Conservation (phyloP, 257 asterid species). For the Rehmannia glutinosa region DNA sequence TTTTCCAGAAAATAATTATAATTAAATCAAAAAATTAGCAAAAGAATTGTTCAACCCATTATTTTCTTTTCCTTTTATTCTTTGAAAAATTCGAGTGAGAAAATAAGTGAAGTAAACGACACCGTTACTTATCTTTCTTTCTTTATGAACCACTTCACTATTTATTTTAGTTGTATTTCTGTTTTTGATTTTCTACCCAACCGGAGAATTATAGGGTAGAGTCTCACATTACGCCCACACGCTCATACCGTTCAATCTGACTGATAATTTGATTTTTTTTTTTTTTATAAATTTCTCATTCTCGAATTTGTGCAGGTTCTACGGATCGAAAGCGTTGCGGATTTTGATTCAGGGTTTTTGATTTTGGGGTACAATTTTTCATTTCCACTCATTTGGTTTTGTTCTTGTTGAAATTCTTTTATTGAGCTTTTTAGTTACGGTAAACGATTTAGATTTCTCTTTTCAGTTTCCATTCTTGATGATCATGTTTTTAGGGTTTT, state of each 20-base stretch:
- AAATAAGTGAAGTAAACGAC: background rate
- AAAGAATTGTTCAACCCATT: background rate
- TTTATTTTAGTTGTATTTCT: background rate
- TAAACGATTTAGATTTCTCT: background rate
- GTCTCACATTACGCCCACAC: background rate
- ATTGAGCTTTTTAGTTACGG: background rate
- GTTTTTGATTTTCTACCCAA: background rate
- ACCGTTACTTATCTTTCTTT: background rate
- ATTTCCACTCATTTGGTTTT: background rate
- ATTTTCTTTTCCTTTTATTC: background rate
- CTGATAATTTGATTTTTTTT: too few relatives aligned
- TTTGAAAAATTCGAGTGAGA: too few relatives aligned
- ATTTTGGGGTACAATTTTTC: background rate
- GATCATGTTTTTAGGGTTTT: constrained; percentile 8
- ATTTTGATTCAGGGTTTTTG: background rate
- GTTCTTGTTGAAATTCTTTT: background rate
- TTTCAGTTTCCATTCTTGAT: background rate
- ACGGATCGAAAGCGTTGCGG: constrained; percentile 7
- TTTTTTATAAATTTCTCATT: background rate
- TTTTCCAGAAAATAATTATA: too few relatives aligned
- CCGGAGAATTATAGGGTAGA: constrained; percentile 14
- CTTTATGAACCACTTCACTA: too few relatives aligned
- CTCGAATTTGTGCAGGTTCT: constrained; percentile 9
- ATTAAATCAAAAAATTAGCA: too few relatives aligned
- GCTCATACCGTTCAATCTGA: background rate